Conservation (phyloP, 2,329 filamentous ascomycete species). For the Aureobasidium melanogenum region DNA sequence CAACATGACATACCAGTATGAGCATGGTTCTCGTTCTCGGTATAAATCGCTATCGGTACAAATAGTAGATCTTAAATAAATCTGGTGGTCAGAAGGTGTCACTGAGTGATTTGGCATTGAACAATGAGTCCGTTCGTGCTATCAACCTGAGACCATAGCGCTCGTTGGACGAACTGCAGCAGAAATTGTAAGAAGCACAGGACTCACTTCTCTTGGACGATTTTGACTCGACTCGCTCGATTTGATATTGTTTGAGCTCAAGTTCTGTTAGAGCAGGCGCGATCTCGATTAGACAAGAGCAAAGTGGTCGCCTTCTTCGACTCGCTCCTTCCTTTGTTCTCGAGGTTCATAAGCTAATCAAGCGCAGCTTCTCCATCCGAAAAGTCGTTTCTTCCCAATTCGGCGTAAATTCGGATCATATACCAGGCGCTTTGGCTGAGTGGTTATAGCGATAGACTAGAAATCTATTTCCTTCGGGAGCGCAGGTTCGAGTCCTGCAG, state of each 20-base stretch:
- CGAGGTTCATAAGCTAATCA: not conserved
- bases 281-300: too few relatives aligned
- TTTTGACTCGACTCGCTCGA: too few relatives aligned
- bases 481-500: not conserved
- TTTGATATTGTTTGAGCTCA: too few relatives aligned
- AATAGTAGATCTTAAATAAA: not conserved
- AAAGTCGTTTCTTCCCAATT: not conserved
- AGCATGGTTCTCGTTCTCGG: not conserved
- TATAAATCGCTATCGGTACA: not conserved
- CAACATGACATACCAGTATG: not conserved
- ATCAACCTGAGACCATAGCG: too few relatives aligned
- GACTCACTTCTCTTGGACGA: too few relatives aligned
- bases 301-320: too few relatives aligned
- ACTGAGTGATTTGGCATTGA: too few relatives aligned
- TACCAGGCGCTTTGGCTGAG: conserved; percentile 1
- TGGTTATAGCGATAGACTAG: conserved; percentile 11
- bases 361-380: not conserved
- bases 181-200: too few relatives aligned
- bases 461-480: conserved; percentile 9
- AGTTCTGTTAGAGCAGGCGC: too few relatives aligned
- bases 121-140: too few relatives aligned
- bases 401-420: not conserved
- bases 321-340: too few relatives aligned
- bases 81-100: not conserved
- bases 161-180: too few relatives aligned